Evolutionary conservation across 164 flowering plant species (phyloP), one percentile per base, ranked within the genome.

Genomic region (Umbilicus rupestris): DNA sequence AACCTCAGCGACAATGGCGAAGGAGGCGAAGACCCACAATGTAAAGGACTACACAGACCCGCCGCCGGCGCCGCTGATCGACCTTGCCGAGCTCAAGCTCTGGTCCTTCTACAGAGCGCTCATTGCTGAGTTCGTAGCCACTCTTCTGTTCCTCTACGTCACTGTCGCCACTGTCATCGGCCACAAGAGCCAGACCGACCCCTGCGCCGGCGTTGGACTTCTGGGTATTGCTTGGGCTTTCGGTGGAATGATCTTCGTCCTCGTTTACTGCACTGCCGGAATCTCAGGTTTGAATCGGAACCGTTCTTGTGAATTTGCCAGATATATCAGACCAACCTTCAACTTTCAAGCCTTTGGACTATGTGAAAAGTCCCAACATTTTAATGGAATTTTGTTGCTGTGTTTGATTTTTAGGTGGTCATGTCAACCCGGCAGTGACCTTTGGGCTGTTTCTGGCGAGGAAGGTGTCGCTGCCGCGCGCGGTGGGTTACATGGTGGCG

Each of bases 161-260:
- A 79, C 83, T 47, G 78, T 87, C 4, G 87, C 89, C 63, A 87
- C 92, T 31, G 89, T 83, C 63, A 82, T 87, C 63, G 92, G 92
- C 39, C 73, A 85, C 83, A 78, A 77, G 67, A 81, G 79, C 66
- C 78, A 79, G 30, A 20, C 73, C 44, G 87, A 59, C 19, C 77
- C 79, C 3, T 87, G 92, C 65, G 79, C 42, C 29, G 85, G 86
- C 41, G 92, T 87, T 17, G 92, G 92, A 5, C 62, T 85, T 60
- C 80, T 87, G n/a, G 92, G 92, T 50, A 78, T 87, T 46, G 87
- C 92, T 1, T 87, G 92, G 92, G 79, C 92, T 33, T 85, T 86
- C 57, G 91, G 91, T 64, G 91, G 91, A 78, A 86, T 84, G 87
- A 84, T 84, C 75, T 84, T 84, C 75, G 41, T 84, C 66, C 88